Base-by-base conservation (phyloP, 2,329 filamentous ascomycete genomes). In the Aspergillus eucalypticola region DNA sequence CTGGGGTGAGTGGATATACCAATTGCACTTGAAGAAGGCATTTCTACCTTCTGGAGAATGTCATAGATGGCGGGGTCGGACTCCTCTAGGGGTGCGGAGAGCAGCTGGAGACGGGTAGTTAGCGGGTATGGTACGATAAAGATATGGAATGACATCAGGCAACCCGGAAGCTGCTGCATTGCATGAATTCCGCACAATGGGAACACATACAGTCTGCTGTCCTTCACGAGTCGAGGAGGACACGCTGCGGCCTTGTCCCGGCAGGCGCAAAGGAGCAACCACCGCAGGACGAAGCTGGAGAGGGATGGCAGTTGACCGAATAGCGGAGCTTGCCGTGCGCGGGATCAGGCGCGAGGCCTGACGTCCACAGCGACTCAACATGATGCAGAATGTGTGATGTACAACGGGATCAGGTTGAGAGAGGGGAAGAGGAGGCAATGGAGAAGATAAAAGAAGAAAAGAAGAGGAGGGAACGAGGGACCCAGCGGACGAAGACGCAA, bases 11-110 rank as follows among this genome's bases (percentile, higher is more conserved):
- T 23, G 56, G 8, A 35, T 39, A 41, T 52, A 44, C 51, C 29
- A 46, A 52, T 57, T 60, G 27, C 17, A 29, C n/a, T 35, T 42
- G 10, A 27, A 48, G 42, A 32, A 51, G 54, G 32, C 41, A 51
- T 21, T 32, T 5, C 25, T 35, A 96, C 92, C 85, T 92, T 94
- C 77, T 96, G 90, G 68, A 98, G 87, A 70, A 98, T 97, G 56
- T 90, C 87, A 75, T 88, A 96, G 66, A 98, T 89, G 53, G 88
- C 83, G 48, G 94, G 91, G 76, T 98, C 95, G 66, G 92, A 91
- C 71, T 95, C 85, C 74, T 92, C 84, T 55, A 99, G 85, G 73
- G 90, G 83, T 59, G 90, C 84, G 50, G 90, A 86, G 56, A 99
- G 88, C 58, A 97, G 81, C 92, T 97, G 65, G 35, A 59, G 48